Evolutionary conservation across 352 stramenopile species (phyloP).

Genomic region (Poterioochromonas sp.): DNA sequence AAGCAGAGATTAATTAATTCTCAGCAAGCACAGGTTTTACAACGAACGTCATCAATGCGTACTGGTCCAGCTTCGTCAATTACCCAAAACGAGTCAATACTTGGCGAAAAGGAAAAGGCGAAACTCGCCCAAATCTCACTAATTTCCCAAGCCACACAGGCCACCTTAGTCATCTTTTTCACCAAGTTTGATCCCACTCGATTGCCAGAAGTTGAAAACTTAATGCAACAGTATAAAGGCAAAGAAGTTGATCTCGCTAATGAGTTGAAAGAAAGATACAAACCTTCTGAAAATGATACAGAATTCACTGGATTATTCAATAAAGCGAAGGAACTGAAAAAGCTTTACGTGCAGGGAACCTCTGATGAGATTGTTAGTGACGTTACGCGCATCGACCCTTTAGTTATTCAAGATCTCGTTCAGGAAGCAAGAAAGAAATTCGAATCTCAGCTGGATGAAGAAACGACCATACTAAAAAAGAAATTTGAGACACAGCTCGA

Average conservation of each 20-base stretch:
- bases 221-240: background rate
- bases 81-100: background rate
- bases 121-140: conserved; percentile 33
- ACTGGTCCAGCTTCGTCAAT: too few relatives aligned
- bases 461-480: conserved; percentile 34
- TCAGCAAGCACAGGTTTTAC: background rate
- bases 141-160: conserved; percentile 34
- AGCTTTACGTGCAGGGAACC: background rate
- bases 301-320: background rate
- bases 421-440: conserved; percentile 16
- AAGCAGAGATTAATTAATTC: background rate
- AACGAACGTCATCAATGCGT: background rate
- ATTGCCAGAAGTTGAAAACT: background rate
- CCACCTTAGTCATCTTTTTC: conserved; percentile 37
- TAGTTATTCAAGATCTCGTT: background rate
- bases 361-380: background rate
- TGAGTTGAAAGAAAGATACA: background rate
- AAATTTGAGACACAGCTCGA: conserved; percentile 37
- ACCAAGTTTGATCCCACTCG: conserved; percentile 27
- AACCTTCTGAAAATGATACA: background rate
- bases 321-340: background rate
- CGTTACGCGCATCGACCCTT: background rate
- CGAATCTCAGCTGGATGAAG: background rate
- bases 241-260: background rate
- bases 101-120: conserved; percentile 30